Percentiles rank a stretch among this genome's conserved stretches.
phyloP scores from a whole-genome alignment of 2,329 filamentous ascomycete genomes.

The Zasmidium angulare region DNA sequence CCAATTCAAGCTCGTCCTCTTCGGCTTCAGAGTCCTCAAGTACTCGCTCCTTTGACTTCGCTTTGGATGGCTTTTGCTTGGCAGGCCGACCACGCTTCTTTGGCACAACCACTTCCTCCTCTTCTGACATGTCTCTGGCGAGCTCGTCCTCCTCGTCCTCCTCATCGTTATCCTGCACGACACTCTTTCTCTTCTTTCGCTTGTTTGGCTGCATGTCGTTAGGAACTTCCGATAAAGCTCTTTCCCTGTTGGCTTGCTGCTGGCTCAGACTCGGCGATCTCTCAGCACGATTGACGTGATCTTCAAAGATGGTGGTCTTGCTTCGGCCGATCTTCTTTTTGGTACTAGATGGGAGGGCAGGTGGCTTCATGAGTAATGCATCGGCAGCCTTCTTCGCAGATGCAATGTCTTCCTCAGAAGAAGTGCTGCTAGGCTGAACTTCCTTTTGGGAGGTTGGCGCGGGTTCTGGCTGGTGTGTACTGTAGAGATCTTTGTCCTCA shows the following conservation, averaged over 20 bases:
- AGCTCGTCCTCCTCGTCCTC: slow-evolving; percentile 29
- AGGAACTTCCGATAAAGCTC: slow-evolving; percentile 18
- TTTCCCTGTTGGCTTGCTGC: slow-evolving; percentile 33
- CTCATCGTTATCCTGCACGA: slow-evolving; percentile 19
- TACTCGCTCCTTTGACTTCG: slow-evolving; percentile 3
- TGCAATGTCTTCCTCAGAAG: not conserved
- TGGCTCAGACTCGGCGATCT: slow-evolving; percentile 32
- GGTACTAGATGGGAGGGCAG: slow-evolving; percentile 17
- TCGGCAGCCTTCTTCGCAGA: not conserved
- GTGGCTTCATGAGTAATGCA: slow-evolving; percentile 19
- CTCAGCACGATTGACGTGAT: slow-evolving; percentile 28
- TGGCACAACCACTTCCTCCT: slow-evolving; percentile 7
- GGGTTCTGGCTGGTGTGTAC: not conserved
- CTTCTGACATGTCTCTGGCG: slow-evolving; percentile 13
- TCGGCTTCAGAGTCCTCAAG: slow-evolving; percentile 17
- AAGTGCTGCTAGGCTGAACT: not conserved
- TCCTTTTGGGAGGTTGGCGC: not conserved
- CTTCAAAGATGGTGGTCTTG: slow-evolving; percentile 38
- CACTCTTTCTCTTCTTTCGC: slow-evolving; percentile 13
- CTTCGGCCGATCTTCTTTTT: slow-evolving; percentile 25
- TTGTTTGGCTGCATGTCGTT: slow-evolving; percentile 15
- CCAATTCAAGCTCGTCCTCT: slow-evolving; percentile 9
- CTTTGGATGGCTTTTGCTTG: slow-evolving; percentile 5
- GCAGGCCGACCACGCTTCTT: slow-evolving; percentile 17
- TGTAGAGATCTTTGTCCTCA: not conserved